Base-by-base conservation (phyloP, 139 green algal species). In the Haematococcus lacustris region DNA sequence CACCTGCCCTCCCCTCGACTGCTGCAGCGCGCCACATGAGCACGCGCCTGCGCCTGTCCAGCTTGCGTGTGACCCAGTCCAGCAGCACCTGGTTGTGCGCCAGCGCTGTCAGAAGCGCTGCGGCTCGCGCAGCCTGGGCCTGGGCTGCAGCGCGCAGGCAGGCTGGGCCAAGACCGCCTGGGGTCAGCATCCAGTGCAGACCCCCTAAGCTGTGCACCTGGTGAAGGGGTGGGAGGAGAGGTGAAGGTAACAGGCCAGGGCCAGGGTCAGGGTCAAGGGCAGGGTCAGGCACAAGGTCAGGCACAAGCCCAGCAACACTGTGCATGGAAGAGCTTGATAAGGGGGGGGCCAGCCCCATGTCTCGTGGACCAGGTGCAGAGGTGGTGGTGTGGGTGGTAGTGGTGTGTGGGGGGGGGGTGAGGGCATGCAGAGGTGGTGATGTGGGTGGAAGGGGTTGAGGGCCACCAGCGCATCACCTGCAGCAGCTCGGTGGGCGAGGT, bases 81-180 rank as follows among this genome's bases (percentile, higher is more conserved):
- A 85, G 73, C 59, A 85, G 73, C 30, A 85, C 51, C 76, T 81
- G 70, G 40, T 80, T 80, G 68, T 80, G 71, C 34, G 33, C 68
- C 34, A 70, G 30, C 30, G 47, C 50, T 3, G 47, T 43, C 2
- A 13, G 3, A 30, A 71, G 40, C 17, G 40, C 37, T 13, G 13
- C 30, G 5, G 7, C 33, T 17, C 70, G 35, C 70, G 68, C 53
- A 23, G 57, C 26, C 60, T 70, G 71, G 39, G 77, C 77, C 41
- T 69, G 40, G 25, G 70, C 71, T 17, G 76, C 76, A 32, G 67
- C 68, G n/a, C 35, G 5, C 66, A 82, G 71, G 34, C 35, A 60
- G 34, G 53, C 59, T 1, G 50, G 6, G 4, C 69, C 73, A 5
- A 35, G 2, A 0, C 71, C 76, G 1, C 68, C 66, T 0, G 66